These are phyloP conservation scores for Eucalyptus coolabah DNA, from an alignment of 345 rosid genomes.

Conservation along the genomic window DNA sequence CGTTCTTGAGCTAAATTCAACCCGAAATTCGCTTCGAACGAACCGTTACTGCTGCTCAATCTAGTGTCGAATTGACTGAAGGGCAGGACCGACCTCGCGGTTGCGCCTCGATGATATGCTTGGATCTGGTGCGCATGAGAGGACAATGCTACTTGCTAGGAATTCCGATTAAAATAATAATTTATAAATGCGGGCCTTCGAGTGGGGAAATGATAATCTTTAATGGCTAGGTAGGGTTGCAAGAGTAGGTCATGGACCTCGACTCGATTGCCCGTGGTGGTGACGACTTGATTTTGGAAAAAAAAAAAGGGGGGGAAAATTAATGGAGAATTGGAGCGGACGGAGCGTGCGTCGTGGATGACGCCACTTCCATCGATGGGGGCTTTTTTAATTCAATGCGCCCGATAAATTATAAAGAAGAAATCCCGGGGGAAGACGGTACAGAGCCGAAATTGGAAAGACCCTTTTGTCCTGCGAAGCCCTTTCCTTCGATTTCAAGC, in stretches of 20 bases:
- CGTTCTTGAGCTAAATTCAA: neutral
- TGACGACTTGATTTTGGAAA: neutral
- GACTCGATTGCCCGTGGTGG: neutral
- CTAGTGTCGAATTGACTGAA: neutral
- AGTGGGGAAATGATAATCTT: neutral
- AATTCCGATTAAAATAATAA: neutral
- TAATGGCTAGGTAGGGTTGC: neutral
- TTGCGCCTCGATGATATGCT: neutral
- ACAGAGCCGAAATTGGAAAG: neutral
- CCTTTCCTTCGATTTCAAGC: neutral
- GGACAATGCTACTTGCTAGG: neutral
- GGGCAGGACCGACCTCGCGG: neutral
- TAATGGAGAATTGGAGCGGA: neutral
- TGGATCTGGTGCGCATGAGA: neutral
- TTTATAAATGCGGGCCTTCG: neutral
- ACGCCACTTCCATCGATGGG: neutral
- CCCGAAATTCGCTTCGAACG: neutral
- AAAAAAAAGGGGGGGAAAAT: neutral
- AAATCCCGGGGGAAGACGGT: neutral
- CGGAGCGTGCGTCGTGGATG: neutral
- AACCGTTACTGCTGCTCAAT: neutral
- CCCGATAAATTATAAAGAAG: neutral
- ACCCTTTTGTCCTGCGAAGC: neutral
- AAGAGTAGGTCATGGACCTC: neutral
- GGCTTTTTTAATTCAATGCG: neutral